Percentiles rank a stretch among this genome's conserved stretches.
Conservation (phyloP, 164 flowering plant genomes). For the Buxus sempervirens region DNA sequence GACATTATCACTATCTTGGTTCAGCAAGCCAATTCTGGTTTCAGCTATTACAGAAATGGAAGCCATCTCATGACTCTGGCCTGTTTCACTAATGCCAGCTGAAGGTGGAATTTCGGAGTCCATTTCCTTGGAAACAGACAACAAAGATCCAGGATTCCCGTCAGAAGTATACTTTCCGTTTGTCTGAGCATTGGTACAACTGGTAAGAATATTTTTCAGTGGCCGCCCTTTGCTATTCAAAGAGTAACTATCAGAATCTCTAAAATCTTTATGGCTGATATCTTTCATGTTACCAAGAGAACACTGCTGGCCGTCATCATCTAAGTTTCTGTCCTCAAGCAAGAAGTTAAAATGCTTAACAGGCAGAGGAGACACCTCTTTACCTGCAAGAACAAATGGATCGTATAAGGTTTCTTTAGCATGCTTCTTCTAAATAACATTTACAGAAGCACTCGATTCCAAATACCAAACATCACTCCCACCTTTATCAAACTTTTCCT, state of each 20-base stretch:
- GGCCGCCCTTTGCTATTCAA: slow-evolving; percentile 14
- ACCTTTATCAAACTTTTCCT: slow-evolving; percentile 21
- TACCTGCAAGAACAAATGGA: slow-evolving; percentile 13
- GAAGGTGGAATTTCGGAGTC: slow-evolving; percentile 9
- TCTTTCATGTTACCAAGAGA: slow-evolving; percentile 10
- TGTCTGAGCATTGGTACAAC: slow-evolving; percentile 15
- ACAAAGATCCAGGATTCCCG: slow-evolving; percentile 9
- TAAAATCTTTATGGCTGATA: slow-evolving; percentile 7
- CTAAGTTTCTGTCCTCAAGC: slow-evolving; percentile 47
- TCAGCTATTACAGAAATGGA: slow-evolving; percentile 12
- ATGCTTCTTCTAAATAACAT: slow-evolving; percentile 22
- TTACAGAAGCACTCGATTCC: slow-evolving; percentile 22
- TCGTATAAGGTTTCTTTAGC: slow-evolving; percentile 12
- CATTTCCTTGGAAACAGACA: slow-evolving; percentile 6
- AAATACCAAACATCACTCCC: slow-evolving; percentile 11
- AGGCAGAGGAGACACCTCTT: slow-evolving; percentile 68
- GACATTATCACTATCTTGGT: slow-evolving; percentile 20
- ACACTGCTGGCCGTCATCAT: slow-evolving; percentile 16
- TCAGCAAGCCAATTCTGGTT: slow-evolving; percentile 12
- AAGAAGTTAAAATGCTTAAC: slow-evolving; percentile 85
- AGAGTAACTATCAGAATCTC: slow-evolving; percentile 21
- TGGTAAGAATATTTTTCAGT: slow-evolving; percentile 7
- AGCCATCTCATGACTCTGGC: slow-evolving; percentile 15
- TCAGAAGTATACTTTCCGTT: slow-evolving; percentile 9
- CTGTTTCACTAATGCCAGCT: slow-evolving; percentile 13